Percentiles rank a stretch among this genome's conserved stretches.
phyloP scores from a whole-genome alignment of 2,329 filamentous ascomycete species.

The Phoma sp. region DNA sequence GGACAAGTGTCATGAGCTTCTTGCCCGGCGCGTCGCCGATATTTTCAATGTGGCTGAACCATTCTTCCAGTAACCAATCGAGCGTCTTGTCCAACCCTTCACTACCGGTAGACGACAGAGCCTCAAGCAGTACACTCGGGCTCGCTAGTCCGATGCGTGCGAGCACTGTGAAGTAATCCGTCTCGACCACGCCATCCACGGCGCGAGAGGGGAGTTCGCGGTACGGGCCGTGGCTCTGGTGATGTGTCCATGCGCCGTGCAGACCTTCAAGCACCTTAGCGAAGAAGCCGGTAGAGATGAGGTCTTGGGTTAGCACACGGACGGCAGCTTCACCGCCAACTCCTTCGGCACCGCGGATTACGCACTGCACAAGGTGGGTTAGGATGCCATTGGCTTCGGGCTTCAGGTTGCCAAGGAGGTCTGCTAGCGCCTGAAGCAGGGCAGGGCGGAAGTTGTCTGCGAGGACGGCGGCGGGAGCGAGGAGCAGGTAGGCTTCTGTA shows the following conservation, averaged over 20 bases:
- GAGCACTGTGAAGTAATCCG: conserved; percentile 85
- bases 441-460: conserved; percentile 50
- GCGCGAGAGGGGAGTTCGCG: conserved; percentile 67
- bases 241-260: conserved; percentile 58
- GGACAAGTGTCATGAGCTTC: conserved; percentile 76
- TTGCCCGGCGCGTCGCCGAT: conserved; percentile 70
- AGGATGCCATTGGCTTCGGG: conserved; percentile 57
- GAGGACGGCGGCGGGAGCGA: conserved; percentile 57
- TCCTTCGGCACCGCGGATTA: conserved; percentile 60
- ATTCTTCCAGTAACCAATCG: conserved; percentile 62
- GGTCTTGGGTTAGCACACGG: conserved; percentile 60
- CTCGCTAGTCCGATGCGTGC: conserved; percentile 79
- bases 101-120: conserved; percentile 51
- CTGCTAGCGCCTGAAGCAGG: conserved; percentile 50
- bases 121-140: conserved; percentile 70
- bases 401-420: conserved; percentile 56
- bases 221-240: conserved; percentile 81
- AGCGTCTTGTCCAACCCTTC: conserved; percentile 43
- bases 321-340: conserved; percentile 59
- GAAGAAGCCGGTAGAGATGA: conserved; percentile 66
- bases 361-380: conserved; percentile 55
- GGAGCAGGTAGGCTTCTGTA: conserved; percentile 57
- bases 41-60: conserved; percentile 73
- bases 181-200: conserved; percentile 78
- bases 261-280: conserved; percentile 60